Conservation (phyloP, 176 grass and related monocot genomes). For the Carex pumila region DNA sequence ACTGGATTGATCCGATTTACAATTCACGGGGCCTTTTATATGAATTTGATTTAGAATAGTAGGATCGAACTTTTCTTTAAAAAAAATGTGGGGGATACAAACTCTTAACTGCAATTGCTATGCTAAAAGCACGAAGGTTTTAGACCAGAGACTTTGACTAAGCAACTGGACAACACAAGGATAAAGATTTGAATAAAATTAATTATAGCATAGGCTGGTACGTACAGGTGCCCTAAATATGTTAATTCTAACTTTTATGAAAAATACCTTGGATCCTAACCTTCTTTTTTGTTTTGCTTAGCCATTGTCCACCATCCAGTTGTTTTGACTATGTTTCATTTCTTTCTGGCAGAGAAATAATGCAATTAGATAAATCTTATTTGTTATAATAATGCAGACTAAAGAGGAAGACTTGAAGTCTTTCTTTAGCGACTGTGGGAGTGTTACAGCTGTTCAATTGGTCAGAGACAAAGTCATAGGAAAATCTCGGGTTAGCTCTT, state of each 20-base stretch:
- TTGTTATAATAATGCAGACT: slow-evolving; percentile 34
- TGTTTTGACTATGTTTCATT: slow-evolving; percentile 13
- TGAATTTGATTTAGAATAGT: too few relatives aligned
- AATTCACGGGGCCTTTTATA: too few relatives aligned
- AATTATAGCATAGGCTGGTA: slow-evolving; percentile 11
- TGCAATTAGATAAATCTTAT: neutral
- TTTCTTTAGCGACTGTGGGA: slow-evolving; percentile 75
- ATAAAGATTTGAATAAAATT: neutral
- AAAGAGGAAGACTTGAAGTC: slow-evolving; percentile 54
- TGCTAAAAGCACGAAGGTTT: neutral
- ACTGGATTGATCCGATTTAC: too few relatives aligned
- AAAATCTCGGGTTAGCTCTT: slow-evolving; percentile 55
- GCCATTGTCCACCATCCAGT: slow-evolving; percentile 15
- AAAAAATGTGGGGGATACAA: too few relatives aligned
- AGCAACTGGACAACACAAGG: neutral
- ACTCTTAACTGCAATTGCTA: too few relatives aligned
- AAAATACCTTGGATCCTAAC: neutral
- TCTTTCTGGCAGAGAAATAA: neutral
- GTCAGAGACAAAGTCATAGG: slow-evolving; percentile 66
- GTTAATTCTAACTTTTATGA: neutral
- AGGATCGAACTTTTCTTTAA: too few relatives aligned
- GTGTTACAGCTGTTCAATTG: slow-evolving; percentile 66
- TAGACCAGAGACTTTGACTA: neutral
- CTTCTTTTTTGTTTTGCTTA: neutral
- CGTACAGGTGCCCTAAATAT: slow-evolving; percentile 1